A percentile compares a stretch with the other conserved stretches of the same genome.
These are phyloP conservation scores for Fusarium coffeatum DNA, from an alignment of 2,329 filamentous ascomycete genomes.

Conservation along the genomic window DNA sequence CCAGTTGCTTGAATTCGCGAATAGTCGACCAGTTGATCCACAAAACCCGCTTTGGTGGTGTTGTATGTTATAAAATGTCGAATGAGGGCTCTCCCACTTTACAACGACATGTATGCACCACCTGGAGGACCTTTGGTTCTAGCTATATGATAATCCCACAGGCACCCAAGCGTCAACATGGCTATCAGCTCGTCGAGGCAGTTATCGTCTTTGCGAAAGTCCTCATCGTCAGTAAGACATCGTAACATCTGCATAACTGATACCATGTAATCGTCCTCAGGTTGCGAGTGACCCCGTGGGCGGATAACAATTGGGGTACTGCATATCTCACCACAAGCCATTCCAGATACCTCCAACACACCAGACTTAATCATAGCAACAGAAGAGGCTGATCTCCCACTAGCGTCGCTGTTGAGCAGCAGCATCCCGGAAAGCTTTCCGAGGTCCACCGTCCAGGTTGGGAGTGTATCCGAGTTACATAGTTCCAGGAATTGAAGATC, in stretches of 20 bases:
- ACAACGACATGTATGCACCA: background rate
- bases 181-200: background rate
- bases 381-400: background rate
- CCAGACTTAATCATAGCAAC: background rate
- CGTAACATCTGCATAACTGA: background rate
- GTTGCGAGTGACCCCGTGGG: background rate
- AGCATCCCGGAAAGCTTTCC: too few relatives aligned
- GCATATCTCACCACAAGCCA: background rate
- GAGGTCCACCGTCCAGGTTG: background rate
- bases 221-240: background rate
- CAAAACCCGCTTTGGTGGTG: background rate
- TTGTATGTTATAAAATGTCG: background rate
- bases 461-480: background rate
- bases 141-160: background rate
- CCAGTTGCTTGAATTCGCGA: background rate
- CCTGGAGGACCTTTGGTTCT: background rate
- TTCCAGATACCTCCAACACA: background rate
- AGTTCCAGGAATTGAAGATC: background rate
- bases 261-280: background rate
- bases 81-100: background rate
- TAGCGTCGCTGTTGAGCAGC: background rate
- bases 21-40: background rate
- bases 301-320: background rate
- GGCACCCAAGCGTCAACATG: background rate
- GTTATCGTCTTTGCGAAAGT: background rate